phyloP scores from a whole-genome alignment of 176 grass and related monocot genomes.

The Urochloa ruziziensis region DNA sequence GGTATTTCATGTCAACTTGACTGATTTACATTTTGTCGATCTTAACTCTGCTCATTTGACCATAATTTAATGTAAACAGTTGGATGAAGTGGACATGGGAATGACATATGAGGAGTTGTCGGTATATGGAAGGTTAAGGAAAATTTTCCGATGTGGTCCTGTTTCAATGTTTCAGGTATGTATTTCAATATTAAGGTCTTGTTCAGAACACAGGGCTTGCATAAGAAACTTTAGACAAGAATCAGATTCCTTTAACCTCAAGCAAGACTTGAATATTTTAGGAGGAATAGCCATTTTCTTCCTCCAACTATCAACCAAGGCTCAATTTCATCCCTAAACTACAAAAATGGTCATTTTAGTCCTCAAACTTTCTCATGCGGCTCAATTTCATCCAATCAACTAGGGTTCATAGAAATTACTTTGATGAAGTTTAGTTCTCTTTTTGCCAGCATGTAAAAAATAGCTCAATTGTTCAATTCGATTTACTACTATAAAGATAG shows the following conservation, averaged over 20 bases:
- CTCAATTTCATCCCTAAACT: too few relatives aligned
- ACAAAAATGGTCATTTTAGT: too few relatives aligned
- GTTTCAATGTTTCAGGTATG: slow-evolving; percentile 94
- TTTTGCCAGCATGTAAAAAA: too few relatives aligned
- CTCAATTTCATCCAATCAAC: too few relatives aligned
- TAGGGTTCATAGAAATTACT: too few relatives aligned
- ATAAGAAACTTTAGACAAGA: slow-evolving; percentile 7
- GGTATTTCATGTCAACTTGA: not conserved
- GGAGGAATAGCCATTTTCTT: too few relatives aligned
- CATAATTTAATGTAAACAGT: slow-evolving; percentile 48
- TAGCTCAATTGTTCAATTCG: too few relatives aligned
- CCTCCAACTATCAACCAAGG: too few relatives aligned
- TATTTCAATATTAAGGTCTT: not conserved
- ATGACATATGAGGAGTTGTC: slow-evolving; percentile 99
- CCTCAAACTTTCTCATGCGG: too few relatives aligned
- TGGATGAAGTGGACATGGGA: slow-evolving; percentile 99
- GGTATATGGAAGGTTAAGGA: slow-evolving; percentile 88
- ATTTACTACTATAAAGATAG: too few relatives aligned
- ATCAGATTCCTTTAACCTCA: not conserved
- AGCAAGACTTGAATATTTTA: not conserved
- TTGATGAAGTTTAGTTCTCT: too few relatives aligned
- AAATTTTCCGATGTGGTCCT: slow-evolving; percentile 97
- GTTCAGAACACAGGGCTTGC: not conserved
- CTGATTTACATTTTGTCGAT: not conserved
- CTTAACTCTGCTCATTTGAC: slow-evolving; percentile 18